Evolutionary conservation across 1,139 yeast genomes (phyloP).

Genomic region (Debaryomycetaceae sp.): DNA sequence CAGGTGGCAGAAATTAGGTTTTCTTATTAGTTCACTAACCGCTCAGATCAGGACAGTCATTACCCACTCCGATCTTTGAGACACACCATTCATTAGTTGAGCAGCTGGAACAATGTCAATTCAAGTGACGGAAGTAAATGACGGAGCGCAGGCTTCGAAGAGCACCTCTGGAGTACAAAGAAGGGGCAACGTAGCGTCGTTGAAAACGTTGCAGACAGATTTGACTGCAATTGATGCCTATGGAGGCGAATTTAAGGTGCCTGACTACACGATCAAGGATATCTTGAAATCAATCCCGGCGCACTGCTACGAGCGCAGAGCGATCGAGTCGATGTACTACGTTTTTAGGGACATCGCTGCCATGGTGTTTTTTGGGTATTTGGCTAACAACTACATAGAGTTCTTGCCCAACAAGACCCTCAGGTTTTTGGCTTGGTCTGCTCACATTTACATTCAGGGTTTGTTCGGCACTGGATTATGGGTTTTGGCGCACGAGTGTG

Average conservation of each 20-base stretch:
- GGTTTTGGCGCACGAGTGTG: conserved; percentile 67
- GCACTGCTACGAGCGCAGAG: conserved; percentile 57
- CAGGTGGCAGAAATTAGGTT: not conserved
- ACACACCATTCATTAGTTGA: not conserved
- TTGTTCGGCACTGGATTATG: conserved; percentile 54
- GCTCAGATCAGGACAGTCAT: not conserved
- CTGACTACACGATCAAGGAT: conserved; percentile 62
- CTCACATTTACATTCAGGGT: conserved; percentile 42
- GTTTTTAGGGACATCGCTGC: conserved; percentile 54
- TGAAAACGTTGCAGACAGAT: conserved; percentile 20
- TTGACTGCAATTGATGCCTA: conserved; percentile 47
- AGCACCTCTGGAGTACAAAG: conserved; percentile 17
- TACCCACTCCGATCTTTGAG: not conserved
- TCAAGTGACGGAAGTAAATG: conserved; percentile 4
- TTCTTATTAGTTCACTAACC: not conserved
- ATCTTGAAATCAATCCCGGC: conserved; percentile 58
- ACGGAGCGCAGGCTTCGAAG: conserved; percentile 1
- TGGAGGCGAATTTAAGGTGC: conserved; percentile 58
- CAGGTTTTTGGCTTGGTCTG: conserved; percentile 58
- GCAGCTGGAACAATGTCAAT: conserved; percentile 4
- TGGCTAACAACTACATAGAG: conserved; percentile 51
- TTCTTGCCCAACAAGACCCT: conserved; percentile 37
- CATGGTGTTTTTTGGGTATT: conserved; percentile 39
- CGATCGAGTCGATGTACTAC: conserved; percentile 48
- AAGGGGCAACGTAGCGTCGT: conserved; percentile 38